phyloP scores from a whole-genome alignment of 2,329 filamentous ascomycete genomes.

The Hymenoscyphus occultus region DNA sequence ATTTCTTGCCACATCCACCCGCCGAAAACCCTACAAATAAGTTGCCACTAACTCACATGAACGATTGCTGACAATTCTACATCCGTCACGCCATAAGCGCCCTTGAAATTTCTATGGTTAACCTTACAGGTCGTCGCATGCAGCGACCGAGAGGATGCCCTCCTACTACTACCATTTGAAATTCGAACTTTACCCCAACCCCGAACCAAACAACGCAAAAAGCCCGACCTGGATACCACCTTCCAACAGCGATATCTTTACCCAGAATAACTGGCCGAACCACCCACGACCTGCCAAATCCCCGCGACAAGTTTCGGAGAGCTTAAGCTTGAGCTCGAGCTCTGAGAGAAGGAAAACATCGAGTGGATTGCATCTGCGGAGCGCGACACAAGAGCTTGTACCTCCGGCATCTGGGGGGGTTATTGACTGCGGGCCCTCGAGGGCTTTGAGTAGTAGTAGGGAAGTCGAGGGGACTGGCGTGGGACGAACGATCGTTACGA shows the following conservation, averaged over 20 bases:
- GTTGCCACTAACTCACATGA: background rate
- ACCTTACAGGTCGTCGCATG: slow-evolving; percentile 3
- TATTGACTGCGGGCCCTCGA: slow-evolving; percentile 37
- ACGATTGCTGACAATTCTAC: background rate
- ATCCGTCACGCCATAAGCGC: background rate
- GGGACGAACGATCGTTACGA: slow-evolving; percentile 24
- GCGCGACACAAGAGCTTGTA: background rate
- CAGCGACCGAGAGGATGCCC: slow-evolving; percentile 22
- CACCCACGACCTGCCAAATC: slow-evolving; percentile 16
- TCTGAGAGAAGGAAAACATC: background rate
- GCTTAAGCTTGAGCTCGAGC: background rate
- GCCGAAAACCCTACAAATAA: no score
- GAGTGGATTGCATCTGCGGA: background rate
- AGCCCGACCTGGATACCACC: slow-evolving; percentile 49
- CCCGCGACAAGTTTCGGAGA: background rate
- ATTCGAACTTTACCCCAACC: slow-evolving; percentile 56
- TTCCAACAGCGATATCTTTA: slow-evolving; percentile 45
- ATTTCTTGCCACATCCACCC: background rate
- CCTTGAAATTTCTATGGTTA: background rate
- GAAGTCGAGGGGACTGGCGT: slow-evolving; percentile 36
- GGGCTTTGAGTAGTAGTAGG: slow-evolving; percentile 19
- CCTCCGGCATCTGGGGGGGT: slow-evolving; percentile 9
- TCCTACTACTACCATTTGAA: slow-evolving; percentile 64
- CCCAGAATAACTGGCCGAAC: slow-evolving; percentile 24
- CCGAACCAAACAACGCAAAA: slow-evolving; percentile 5